Percentiles rank a stretch among this genome's conserved stretches.
phyloP scores from a whole-genome alignment of 495 filamentous ascomycete genomes.

The Lophium mytilinum region DNA sequence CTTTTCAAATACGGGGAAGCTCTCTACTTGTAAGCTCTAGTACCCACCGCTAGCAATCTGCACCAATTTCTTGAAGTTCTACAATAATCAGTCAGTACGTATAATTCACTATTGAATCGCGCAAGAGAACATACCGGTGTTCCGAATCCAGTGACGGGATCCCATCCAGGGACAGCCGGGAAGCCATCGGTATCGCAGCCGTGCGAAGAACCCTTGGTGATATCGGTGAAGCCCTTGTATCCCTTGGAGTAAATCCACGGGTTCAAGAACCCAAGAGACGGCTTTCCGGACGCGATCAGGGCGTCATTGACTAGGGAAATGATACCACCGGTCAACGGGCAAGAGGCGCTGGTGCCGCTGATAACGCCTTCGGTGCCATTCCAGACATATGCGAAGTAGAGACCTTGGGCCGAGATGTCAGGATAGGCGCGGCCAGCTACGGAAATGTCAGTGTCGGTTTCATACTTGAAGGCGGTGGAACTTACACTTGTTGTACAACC shows the following conservation, averaged over 20 bases:
- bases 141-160: conserved; percentile 33
- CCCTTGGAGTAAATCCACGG: conserved; percentile 33
- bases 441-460: neutral
- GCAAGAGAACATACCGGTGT: conserved; percentile 18
- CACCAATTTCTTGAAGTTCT: no score
- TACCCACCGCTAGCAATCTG: no score
- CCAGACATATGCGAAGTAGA: conserved; percentile 29
- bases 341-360: conserved; percentile 33
- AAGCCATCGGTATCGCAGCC: conserved; percentile 32
- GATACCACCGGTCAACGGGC: conserved; percentile 28
- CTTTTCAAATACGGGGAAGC: no score
- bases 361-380: conserved; percentile 26
- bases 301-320: conserved; percentile 35
- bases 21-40: no score
- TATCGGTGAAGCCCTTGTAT: conserved; percentile 32
- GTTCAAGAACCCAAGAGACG: conserved; percentile 36
- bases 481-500: conserved; percentile 30
- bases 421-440: conserved; percentile 33
- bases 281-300: conserved; percentile 26
- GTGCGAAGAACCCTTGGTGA: conserved; percentile 24
- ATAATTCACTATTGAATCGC: no score
- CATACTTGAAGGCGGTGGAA: no score
- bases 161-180: conserved; percentile 30
- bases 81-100: no score
- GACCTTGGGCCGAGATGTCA: conserved; percentile 33